A percentile compares a stretch with the other conserved stretches of the same genome.
phyloP scores from a whole-genome alignment of 306 rosid genomes.

The Prinsepia uniflora region DNA sequence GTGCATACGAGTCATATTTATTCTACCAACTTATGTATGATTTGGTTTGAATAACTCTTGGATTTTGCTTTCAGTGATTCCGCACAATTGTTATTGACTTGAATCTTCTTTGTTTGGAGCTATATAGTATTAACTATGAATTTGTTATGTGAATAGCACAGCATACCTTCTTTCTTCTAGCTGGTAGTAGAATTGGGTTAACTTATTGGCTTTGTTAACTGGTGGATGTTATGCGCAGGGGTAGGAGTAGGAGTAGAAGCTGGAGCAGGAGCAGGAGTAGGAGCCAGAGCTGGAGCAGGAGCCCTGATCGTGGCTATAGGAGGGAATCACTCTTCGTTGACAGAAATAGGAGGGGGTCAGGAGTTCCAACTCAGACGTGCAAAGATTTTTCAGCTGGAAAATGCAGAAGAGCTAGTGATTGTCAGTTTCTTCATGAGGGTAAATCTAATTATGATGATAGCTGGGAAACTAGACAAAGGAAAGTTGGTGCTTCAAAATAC shows the following conservation, averaged over 20 bases:
- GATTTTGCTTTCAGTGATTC: background rate
- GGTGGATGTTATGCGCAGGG: constrained; percentile 29
- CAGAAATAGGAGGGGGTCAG: constrained; percentile 64
- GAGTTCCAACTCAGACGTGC: constrained; percentile 56
- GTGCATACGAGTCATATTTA: background rate
- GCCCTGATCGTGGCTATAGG: constrained; percentile 53
- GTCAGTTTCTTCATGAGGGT: constrained; percentile 74
- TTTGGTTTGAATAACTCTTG: background rate
- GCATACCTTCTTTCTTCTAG: background rate
- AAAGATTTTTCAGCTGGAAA: constrained; percentile 77
- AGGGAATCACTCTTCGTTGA: constrained; percentile 61
- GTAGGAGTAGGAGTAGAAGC: constrained; percentile 26
- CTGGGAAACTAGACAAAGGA: constrained; percentile 71
- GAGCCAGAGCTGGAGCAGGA: constrained; percentile 49
- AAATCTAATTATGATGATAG: constrained; percentile 55
- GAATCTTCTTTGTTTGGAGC: background rate
- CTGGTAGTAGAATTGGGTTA: constrained; percentile 11
- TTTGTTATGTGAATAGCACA: background rate
- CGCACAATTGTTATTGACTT: constrained; percentile 2
- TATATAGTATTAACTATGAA: background rate
- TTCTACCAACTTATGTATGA: background rate
- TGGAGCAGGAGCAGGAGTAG: constrained; percentile 51
- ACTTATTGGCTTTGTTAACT: constrained; percentile 22
- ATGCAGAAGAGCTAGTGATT: constrained; percentile 81
- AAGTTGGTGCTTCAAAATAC: constrained; percentile 63